Evolutionary conservation across 306 rosid species (phyloP).

Genomic region (Trifolium subterraneum): DNA sequence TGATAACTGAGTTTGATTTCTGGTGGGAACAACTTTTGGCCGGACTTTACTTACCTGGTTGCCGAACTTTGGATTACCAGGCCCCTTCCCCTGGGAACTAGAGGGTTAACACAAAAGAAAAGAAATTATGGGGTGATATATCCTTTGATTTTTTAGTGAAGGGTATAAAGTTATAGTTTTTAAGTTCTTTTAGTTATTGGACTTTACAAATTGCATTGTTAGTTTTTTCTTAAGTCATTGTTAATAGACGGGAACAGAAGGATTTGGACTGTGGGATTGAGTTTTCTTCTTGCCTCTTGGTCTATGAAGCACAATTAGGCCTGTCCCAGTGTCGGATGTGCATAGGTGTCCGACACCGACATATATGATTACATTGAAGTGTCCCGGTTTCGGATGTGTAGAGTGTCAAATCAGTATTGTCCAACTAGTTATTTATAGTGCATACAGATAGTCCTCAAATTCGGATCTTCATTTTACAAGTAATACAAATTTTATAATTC

Average conservation of each 20-base stretch:
- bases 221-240: constrained; percentile 10
- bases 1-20: neutral
- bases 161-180: constrained; percentile 17
- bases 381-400: neutral
- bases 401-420: neutral
- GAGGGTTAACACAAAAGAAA: too few relatives aligned
- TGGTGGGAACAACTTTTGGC: too few relatives aligned
- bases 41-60: too few relatives aligned
- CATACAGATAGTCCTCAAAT: constrained; percentile 9
- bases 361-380: too few relatives aligned
- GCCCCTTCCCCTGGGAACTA: too few relatives aligned
- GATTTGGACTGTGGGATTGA: constrained; percentile 27
- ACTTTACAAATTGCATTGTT: constrained; percentile 3
- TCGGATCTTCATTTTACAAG: constrained; percentile 3
- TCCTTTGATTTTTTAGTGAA: neutral
- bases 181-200: neutral
- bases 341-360: too few relatives aligned
- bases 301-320: too few relatives aligned
- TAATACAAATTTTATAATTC: neutral
- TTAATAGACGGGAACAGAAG: neutral
- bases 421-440: constrained; percentile 5
- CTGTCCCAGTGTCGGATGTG: too few relatives aligned
- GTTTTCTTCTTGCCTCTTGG: constrained; percentile 15
- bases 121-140: neutral
- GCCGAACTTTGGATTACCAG: too few relatives aligned